Conservation (phyloP, 2,329 filamentous ascomycete species). For the Verticillium dahliae region DNA sequence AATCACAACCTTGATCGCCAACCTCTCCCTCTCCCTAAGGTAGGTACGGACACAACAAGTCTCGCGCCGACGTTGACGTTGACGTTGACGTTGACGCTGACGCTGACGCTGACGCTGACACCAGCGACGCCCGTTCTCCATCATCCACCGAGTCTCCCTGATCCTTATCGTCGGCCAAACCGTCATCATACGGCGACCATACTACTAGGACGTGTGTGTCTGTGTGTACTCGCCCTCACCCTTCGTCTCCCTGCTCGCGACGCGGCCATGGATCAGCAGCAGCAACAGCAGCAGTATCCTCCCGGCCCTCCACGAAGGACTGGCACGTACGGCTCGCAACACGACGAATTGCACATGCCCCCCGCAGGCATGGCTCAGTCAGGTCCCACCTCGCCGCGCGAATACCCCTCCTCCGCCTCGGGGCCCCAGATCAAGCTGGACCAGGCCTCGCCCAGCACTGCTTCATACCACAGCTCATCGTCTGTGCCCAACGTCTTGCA, state of each 20-base stretch:
- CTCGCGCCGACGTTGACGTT: neutral
- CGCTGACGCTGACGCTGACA: neutral
- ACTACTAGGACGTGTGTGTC: neutral
- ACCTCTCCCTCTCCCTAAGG: neutral
- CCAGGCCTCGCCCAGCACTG: constrained; percentile 28
- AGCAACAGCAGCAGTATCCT: constrained; percentile 27
- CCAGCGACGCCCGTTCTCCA: neutral
- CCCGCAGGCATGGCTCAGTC: constrained; percentile 33
- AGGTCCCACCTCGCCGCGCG: constrained; percentile 38
- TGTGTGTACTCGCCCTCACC: neutral
- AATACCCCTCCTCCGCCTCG: constrained; percentile 29
- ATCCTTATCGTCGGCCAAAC: neutral
- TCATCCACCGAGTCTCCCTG: neutral
- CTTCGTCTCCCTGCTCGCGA: neutral
- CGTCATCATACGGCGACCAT: neutral
- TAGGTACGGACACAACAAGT: neutral
- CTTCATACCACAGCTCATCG: constrained; percentile 32
- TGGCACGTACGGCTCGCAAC: constrained; percentile 31
- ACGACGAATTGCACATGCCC: constrained; percentile 50
- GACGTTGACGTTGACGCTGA: neutral
- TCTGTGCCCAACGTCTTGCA: constrained; percentile 53
- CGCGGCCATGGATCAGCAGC: constrained; percentile 17
- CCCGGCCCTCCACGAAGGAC: constrained; percentile 26
- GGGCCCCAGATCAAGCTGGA: constrained; percentile 47
- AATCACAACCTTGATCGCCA: neutral